Evolutionary conservation across 2,329 filamentous ascomycete species (phyloP), one percentile per base, ranked within the genome.

Genomic region (Diaporthe sp.): DNA sequence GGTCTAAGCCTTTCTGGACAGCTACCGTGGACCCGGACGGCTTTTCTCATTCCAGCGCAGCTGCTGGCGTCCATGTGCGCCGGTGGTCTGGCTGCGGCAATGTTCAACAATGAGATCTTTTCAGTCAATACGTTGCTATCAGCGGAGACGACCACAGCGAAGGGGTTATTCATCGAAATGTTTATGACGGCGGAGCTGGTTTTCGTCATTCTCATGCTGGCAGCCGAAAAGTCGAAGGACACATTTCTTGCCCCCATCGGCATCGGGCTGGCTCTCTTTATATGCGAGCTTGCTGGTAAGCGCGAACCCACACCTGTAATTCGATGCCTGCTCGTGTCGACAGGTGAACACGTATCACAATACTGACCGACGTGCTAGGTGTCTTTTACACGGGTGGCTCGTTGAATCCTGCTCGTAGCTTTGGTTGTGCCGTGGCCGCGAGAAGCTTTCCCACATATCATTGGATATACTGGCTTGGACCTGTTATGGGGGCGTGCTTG

Each of bases 401-500:
- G 4, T 45, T 64, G 25, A 64, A 64, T 15, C 58, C 58, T 19
- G 58, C 58, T 19, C 58, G 58, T 10, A 64, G 58, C 58, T 64
- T 64, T 30, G 58, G 58, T 17, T 64, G 58, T 30, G 58, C 58
- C 8, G 58, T 64, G 17, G 58, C 58, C 10, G 58, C 38, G 4
- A 45, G 58, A 28, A 45, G 25, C 15, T 64, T 64, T 42, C 58
- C 58, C 30, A 22, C 4, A 5, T 64, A 64, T 22, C 58, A 64
- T 33, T 64, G 58, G 58, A 64, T 64, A 64, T 64, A 64, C 25
- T 64, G 58, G 58, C n/a, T 64, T 5, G 58, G 58, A 15, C 58
- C 58, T 7, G 58, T 19, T 22, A 30, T 45, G 58, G 58, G 58
- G 17, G 58, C 58, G 17, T 17, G 25, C 25, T 19, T 64, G 25